Evolutionary conservation across 371 early-diverging fungal genomes (phyloP).

Genomic region (Parasitella parasitica): DNA sequence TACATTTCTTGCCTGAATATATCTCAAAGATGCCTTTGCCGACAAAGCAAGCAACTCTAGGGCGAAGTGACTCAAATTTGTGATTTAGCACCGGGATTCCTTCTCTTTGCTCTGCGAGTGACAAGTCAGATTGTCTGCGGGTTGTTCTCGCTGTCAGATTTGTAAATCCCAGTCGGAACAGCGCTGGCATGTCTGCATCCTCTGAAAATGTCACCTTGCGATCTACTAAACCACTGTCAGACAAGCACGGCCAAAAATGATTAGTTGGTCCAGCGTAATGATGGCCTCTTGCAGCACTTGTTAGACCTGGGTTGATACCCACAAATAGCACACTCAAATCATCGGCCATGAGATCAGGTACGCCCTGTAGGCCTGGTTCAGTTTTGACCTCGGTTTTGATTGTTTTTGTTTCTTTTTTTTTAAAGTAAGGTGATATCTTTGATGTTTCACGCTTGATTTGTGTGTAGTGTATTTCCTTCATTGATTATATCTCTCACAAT

Average conservation of each 20-base stretch:
- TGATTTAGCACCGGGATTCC: conserved; percentile 61
- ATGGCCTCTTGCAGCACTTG: conserved; percentile 58
- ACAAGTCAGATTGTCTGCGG: conserved; percentile 55
- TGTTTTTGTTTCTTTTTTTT: neutral
- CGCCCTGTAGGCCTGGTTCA: neutral
- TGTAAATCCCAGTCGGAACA: conserved; percentile 65
- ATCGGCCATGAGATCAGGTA: conserved; percentile 62
- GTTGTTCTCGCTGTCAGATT: conserved; percentile 56
- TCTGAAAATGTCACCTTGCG: conserved; percentile 45
- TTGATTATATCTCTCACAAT: neutral
- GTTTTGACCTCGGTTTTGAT: neutral
- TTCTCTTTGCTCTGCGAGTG: conserved; percentile 55
- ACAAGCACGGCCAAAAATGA: conserved; percentile 78
- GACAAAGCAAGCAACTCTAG: conserved; percentile 71
- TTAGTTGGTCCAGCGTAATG: conserved; percentile 77
- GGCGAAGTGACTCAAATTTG: conserved; percentile 61
- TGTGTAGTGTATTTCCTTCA: neutral
- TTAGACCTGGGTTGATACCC: conserved; percentile 77
- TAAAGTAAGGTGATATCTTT: neutral
- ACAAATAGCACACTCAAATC: conserved; percentile 75
- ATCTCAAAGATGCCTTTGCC: conserved; percentile 73
- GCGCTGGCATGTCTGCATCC: conserved; percentile 49
- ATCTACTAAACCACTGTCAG: conserved; percentile 52
- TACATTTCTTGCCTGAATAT: conserved; percentile 45
- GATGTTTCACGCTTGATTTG: neutral